Conservation (phyloP, 1,139 yeast genomes). For the Geotrichum klebahnii region DNA sequence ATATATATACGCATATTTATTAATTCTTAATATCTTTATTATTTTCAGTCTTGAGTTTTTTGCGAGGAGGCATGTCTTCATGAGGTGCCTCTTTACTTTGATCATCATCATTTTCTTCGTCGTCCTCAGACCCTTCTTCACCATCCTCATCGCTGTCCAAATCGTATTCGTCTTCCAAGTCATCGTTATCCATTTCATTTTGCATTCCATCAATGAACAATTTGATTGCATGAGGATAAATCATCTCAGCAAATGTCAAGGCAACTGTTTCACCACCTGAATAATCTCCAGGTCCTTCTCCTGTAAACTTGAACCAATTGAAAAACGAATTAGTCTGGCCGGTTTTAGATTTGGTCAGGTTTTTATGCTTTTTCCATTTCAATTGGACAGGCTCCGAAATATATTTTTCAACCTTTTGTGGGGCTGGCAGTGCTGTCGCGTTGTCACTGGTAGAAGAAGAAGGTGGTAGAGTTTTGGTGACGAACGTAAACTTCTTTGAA, state of each 20-base stretch:
- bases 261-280: constrained; percentile 40
- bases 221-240: constrained; percentile 43
- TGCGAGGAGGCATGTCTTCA: constrained; percentile 4
- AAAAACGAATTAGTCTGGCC: constrained; percentile 39
- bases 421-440: constrained; percentile 10
- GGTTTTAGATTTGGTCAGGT: constrained; percentile 30
- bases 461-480: constrained; percentile 21
- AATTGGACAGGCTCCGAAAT: constrained; percentile 34
- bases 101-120: constrained; percentile 28
- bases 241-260: constrained; percentile 38
- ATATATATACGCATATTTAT: too few species aligned
- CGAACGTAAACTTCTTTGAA: constrained; percentile 32
- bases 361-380: constrained; percentile 39
- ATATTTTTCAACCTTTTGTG: constrained; percentile 10
- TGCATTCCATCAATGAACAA: constrained; percentile 32
- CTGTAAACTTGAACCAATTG: constrained; percentile 38
- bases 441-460: constrained; percentile 20
- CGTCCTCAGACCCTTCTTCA: constrained; percentile 30
- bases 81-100: constrained; percentile 25
- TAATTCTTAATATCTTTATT: too few species aligned
- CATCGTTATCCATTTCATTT: constrained; percentile 23
- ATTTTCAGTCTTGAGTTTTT: constrained; percentile 4
- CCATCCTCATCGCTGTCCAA: constrained; percentile 30
- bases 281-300: constrained; percentile 37
- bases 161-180: constrained; percentile 29